Percentiles rank a stretch among this genome's conserved stretches.
These are phyloP conservation scores for Raphanus raphanistrum DNA, from an alignment of 345 rosid genomes.

Conservation along the genomic window DNA sequence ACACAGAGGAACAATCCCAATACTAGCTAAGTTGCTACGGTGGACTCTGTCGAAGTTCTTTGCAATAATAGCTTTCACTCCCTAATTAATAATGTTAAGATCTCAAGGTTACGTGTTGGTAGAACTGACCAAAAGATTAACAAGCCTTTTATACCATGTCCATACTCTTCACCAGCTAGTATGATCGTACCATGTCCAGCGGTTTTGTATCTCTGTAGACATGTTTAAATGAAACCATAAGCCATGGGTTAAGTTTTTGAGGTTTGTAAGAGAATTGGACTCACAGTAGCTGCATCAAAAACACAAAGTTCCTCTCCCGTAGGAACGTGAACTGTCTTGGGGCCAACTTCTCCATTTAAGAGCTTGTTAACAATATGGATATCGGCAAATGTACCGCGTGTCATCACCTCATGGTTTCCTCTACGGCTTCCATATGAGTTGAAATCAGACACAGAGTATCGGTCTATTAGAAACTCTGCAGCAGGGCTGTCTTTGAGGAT, in stretches of 20 bases:
- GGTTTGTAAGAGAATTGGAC: slow-evolving; percentile 3
- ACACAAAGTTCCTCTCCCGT: slow-evolving; percentile 69
- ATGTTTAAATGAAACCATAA: background rate
- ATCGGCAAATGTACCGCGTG: slow-evolving; percentile 85
- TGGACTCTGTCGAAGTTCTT: slow-evolving; percentile 72
- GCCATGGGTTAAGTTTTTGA: background rate
- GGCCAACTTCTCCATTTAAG: slow-evolving; percentile 84
- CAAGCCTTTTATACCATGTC: too few relatives aligned
- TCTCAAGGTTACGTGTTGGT: background rate
- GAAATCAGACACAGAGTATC: slow-evolving; percentile 45
- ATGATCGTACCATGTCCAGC: slow-evolving; percentile 66
- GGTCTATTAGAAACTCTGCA: slow-evolving; percentile 64
- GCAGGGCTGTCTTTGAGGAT: slow-evolving; percentile 81
- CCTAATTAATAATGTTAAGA: slow-evolving; percentile 33
- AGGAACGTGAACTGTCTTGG: slow-evolving; percentile 72
- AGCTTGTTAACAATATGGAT: slow-evolving; percentile 75
- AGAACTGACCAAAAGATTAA: background rate
- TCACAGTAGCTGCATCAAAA: slow-evolving; percentile 74
- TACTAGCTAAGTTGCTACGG: slow-evolving; percentile 60
- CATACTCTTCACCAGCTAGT: slow-evolving; percentile 82
- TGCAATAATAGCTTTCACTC: slow-evolving; percentile 58
- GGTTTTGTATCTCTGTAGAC: slow-evolving; percentile 58
- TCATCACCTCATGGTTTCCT: slow-evolving; percentile 79
- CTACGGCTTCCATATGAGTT: slow-evolving; percentile 88
- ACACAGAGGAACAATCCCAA: slow-evolving; percentile 62